A percentile compares a stretch with the other conserved stretches of the same genome.
Evolutionary conservation across 2,329 filamentous ascomycete species (phyloP).

Genomic region (Gaeumannomyces sp.): DNA sequence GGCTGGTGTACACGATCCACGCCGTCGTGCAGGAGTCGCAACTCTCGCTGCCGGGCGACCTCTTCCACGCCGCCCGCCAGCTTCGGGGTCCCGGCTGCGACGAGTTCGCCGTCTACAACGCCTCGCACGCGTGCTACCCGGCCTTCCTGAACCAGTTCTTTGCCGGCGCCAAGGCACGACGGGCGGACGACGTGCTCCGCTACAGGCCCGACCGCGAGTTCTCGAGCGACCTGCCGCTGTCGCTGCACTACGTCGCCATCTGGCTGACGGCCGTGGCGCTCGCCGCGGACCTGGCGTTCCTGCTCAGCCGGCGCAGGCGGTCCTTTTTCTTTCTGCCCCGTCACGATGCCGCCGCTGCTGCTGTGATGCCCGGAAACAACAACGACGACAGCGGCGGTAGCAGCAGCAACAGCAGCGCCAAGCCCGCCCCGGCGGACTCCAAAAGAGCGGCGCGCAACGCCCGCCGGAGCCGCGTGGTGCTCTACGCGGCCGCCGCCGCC

Average conservation of each 20-base stretch:
- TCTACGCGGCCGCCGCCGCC: not conserved
- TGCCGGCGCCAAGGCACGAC: no score
- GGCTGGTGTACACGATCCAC: not conserved
- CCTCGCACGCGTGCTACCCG: not conserved
- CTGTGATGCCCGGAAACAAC: not conserved
- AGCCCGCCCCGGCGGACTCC: no score
- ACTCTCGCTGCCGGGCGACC: not conserved
- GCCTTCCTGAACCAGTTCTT: not conserved
- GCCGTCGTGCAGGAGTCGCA: not conserved
- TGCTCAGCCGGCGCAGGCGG: not conserved
- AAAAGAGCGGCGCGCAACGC: not conserved
- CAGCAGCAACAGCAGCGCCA: not conserved
- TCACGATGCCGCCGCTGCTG: not conserved
- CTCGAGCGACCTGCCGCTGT: not conserved
- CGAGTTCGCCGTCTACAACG: not conserved
- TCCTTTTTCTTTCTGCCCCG: not conserved
- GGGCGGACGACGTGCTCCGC: not conserved
- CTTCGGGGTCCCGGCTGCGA: not conserved
- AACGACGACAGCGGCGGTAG: no score
- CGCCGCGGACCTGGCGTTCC: not conserved
- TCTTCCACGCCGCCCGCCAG: not conserved
- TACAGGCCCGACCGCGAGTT: not conserved
- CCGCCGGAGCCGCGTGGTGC: not conserved
- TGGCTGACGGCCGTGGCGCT: not conserved
- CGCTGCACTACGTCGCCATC: constrained; percentile 1